A percentile compares a stretch with the other conserved stretches of the same genome.
Evolutionary conservation across 1,139 yeast genomes (phyloP).

Genomic region (Lodderomyces margitis): DNA sequence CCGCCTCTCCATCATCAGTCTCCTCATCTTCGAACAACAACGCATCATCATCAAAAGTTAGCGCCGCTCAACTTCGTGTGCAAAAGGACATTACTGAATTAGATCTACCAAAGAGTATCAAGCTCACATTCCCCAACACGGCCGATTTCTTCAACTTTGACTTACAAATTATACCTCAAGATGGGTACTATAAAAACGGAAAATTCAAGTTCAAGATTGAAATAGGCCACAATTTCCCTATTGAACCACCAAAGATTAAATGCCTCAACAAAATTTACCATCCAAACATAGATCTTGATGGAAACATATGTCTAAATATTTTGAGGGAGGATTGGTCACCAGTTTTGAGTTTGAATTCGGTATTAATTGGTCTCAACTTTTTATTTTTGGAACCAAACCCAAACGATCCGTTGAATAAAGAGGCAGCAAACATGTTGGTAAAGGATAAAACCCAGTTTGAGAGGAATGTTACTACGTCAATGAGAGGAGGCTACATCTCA

Average conservation of each 20-base stretch:
- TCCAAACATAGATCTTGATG: conserved; percentile 88
- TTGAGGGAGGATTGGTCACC: conserved; percentile 97
- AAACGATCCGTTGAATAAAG: conserved; percentile 87
- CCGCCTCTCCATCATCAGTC: conserved; percentile 5
- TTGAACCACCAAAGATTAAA: conserved; percentile 85
- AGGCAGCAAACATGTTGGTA: conserved; percentile 76
- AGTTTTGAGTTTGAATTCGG: conserved; percentile 76
- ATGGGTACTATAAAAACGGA: conserved; percentile 77
- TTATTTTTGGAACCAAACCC: conserved; percentile 89
- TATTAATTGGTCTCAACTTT: conserved; percentile 82
- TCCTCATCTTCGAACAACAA: conserved; percentile 1
- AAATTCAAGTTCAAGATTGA: conserved; percentile 62
- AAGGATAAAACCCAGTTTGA: conserved; percentile 56
- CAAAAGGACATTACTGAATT: conserved; percentile 68
- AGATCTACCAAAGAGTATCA: conserved; percentile 64
- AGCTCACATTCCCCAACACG: conserved; percentile 54
- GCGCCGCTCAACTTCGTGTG: conserved; percentile 55
- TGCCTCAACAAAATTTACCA: conserved; percentile 77
- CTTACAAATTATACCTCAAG: conserved; percentile 66
- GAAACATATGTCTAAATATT: conserved; percentile 89
- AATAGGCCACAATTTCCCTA: conserved; percentile 76
- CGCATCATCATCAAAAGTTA: conserved; percentile 22
- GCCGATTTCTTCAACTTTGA: conserved; percentile 60
- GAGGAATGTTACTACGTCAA: conserved; percentile 56
- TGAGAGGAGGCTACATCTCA: conserved; percentile 71